These are phyloP conservation scores for Penicillium daleae DNA, from an alignment of 495 filamentous ascomycete species.

Conservation along the genomic window DNA sequence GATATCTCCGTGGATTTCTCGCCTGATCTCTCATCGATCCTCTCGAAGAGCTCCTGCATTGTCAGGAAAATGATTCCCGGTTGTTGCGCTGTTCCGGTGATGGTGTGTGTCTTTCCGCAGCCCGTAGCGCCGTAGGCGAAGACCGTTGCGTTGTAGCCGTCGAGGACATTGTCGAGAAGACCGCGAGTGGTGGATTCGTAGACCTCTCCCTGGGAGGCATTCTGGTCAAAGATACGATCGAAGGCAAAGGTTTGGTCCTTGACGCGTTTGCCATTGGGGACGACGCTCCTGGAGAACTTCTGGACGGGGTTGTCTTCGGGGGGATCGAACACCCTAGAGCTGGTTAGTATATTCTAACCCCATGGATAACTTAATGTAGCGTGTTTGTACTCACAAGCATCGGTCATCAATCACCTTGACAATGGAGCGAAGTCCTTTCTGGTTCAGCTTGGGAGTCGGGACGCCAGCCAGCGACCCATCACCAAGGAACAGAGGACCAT, in stretches of 20 bases:
- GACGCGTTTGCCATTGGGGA: constrained; percentile 85
- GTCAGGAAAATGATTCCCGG: constrained; percentile 98
- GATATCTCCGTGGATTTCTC: constrained; percentile 91
- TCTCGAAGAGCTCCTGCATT: constrained; percentile 96
- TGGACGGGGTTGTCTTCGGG: constrained; percentile 97
- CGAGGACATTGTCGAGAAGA: constrained; percentile 90
- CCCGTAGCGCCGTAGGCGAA: constrained; percentile 98
- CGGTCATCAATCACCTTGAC: constrained; percentile 96
- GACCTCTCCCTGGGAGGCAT: constrained; percentile 87
- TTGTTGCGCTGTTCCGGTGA: constrained; percentile 90
- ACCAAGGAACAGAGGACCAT: constrained; percentile 88
- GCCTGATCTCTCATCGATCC: constrained; percentile 79
- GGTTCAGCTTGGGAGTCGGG: constrained; percentile 78
- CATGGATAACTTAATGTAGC: background rate
- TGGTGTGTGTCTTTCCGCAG: constrained; percentile 98
- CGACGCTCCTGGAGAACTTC: constrained; percentile 80
- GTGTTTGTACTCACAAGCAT: constrained; percentile 76
- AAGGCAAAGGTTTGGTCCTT: constrained; percentile 99
- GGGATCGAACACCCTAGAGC: constrained; percentile 86
- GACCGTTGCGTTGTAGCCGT: constrained; percentile 98
- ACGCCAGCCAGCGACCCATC: constrained; percentile 88
- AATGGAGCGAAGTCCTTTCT: constrained; percentile 85
- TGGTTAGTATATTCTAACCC: constrained; percentile 18
- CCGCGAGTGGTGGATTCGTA: constrained; percentile 92
- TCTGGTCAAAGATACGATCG: constrained; percentile 96